phyloP scores from a whole-genome alignment of 768 basidiomycete species.

The Boletales sp. region DNA sequence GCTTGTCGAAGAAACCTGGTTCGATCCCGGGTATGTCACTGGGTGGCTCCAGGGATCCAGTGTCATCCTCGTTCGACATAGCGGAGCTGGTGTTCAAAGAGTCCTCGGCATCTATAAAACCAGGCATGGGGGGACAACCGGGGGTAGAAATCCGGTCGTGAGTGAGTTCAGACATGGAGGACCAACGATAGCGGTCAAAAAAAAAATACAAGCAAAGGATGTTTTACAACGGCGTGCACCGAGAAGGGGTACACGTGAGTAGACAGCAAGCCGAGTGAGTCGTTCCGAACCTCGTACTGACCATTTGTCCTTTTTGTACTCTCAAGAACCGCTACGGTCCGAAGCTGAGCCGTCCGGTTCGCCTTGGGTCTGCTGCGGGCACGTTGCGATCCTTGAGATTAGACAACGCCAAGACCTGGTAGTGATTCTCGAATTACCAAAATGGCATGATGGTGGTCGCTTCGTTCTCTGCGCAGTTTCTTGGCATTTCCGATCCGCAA shows the following conservation, averaged over 20 bases:
- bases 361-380: background rate
- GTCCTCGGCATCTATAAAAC: background rate
- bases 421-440: no score
- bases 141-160: background rate
- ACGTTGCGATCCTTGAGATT: background rate
- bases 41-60: background rate
- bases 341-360: background rate
- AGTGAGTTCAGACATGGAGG: conserved; percentile 1
- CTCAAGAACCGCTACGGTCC: background rate
- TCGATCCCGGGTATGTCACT: background rate
- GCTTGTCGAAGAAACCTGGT: conserved; percentile 1
- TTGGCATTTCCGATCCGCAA: conserved; percentile 6
- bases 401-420: background rate
- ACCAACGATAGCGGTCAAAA: background rate
- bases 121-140: background rate
- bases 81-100: background rate
- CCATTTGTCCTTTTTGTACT: conserved; percentile 11
- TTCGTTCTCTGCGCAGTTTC: no score
- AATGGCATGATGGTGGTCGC: no score
- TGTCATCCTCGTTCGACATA: background rate
- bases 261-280: background rate
- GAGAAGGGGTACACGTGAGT: background rate
- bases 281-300: background rate
- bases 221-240: background rate
- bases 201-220: conserved; percentile 2